Conservation (phyloP, 495 filamentous ascomycete genomes). For the Jackrogersella multiformis region DNA sequence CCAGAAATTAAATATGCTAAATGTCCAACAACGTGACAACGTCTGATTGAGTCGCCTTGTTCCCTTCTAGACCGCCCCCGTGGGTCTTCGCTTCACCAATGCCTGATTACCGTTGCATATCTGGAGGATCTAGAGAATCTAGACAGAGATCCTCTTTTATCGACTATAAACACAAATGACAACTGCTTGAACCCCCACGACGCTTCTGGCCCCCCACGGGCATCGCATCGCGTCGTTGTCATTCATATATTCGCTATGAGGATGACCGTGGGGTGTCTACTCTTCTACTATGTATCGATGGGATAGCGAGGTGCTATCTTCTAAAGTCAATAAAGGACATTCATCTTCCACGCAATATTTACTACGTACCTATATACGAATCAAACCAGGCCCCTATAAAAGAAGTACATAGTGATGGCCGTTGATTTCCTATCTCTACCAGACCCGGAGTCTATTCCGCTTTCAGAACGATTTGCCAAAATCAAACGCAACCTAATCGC, state of each 20-base stretch:
- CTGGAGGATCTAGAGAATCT: slow-evolving; percentile 7
- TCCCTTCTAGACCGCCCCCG: slow-evolving; percentile 30
- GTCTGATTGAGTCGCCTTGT: slow-evolving; percentile 30
- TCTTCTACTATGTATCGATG: neutral
- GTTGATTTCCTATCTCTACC: slow-evolving; percentile 32
- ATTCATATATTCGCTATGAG: slow-evolving; percentile 19
- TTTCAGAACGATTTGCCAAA: slow-evolving; percentile 74
- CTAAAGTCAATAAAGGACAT: neutral
- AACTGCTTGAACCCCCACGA: slow-evolving; percentile 24
- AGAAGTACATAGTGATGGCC: slow-evolving; percentile 31
- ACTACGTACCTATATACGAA: neutral
- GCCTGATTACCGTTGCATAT: slow-evolving; percentile 15
- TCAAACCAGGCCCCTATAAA: neutral
- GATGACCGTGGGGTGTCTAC: slow-evolving; percentile 17
- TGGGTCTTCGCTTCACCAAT: slow-evolving; percentile 26
- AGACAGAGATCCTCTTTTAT: slow-evolving; percentile 12
- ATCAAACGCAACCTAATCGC: slow-evolving; percentile 71
- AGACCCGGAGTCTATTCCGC: slow-evolving; percentile 56
- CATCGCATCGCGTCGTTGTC: neutral
- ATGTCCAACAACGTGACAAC: slow-evolving; percentile 37
- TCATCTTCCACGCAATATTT: neutral
- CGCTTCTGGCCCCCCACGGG: slow-evolving; percentile 20
- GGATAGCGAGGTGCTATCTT: neutral
- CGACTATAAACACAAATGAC: slow-evolving; percentile 13
- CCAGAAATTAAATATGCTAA: slow-evolving; percentile 23